A percentile compares a stretch with the other conserved stretches of the same genome.
These are phyloP conservation scores for Petunia secreta DNA, from an alignment of 257 asterid genomes.

Conservation along the genomic window DNA sequence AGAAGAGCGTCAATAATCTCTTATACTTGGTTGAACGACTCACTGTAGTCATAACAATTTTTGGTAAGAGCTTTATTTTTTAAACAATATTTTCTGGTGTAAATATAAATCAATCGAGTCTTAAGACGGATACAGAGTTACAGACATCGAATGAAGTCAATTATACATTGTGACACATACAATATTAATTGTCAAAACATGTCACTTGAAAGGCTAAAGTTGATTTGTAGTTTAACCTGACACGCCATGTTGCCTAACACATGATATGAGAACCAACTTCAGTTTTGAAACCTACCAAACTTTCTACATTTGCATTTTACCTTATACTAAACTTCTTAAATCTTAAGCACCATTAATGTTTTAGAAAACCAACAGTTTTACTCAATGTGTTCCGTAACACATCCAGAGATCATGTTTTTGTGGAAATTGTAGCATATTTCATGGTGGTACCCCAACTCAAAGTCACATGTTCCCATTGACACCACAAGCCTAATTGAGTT, in stretches of 20 bases:
- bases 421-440: background rate
- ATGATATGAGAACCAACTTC: background rate
- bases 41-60: background rate
- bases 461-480: slow-evolving; percentile 5
- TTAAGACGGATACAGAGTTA: too few species aligned
- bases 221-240: background rate
- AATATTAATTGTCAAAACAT: background rate
- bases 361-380: background rate
- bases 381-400: background rate
- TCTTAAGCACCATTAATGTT: background rate
- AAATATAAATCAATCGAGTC: too few species aligned
- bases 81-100: too few species aligned
- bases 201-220: background rate
- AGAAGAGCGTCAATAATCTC: background rate
- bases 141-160: too few species aligned
- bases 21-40: background rate
- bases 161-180: too few species aligned
- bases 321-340: background rate
- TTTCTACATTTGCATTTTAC: background rate
- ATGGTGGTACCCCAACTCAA: slow-evolving; percentile 24
- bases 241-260: background rate
- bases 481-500: background rate
- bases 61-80: too few species aligned
- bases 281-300: slow-evolving; percentile 1
- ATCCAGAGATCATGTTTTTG: background rate